Conservation (phyloP, 140 eudicot genomes). For the Ambrosia hybrid region DNA sequence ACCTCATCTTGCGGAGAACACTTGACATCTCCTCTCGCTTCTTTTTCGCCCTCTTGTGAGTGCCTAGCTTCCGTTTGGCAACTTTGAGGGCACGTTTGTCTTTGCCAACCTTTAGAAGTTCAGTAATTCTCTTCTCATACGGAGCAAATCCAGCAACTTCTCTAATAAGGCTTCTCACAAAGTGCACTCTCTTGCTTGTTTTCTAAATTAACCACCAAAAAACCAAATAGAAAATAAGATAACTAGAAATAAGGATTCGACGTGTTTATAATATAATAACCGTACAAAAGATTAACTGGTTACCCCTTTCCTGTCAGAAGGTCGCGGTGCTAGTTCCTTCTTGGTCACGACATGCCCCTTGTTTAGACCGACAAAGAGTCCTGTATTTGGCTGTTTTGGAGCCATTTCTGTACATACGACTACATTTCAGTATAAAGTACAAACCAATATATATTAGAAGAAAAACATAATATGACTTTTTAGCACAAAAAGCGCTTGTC, state of each 20-base stretch:
- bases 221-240: background rate
- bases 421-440: background rate
- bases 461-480: too few relatives aligned
- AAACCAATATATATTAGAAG: background rate
- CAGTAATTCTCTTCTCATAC: slow-evolving; percentile 29
- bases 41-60: slow-evolving; percentile 29
- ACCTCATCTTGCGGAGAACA: slow-evolving; percentile 24
- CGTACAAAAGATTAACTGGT: background rate
- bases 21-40: slow-evolving; percentile 31
- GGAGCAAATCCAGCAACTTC: slow-evolving; percentile 32
- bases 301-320: slow-evolving; percentile 31
- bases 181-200: slow-evolving; percentile 24
- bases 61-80: slow-evolving; percentile 27
- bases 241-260: background rate
- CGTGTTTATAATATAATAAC: background rate
- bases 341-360: slow-evolving; percentile 29
- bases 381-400: slow-evolving; percentile 23
- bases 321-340: slow-evolving; percentile 29
- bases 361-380: slow-evolving; percentile 27
- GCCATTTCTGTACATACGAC: background rate
- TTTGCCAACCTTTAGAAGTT: slow-evolving; percentile 26
- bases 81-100: slow-evolving; percentile 30
- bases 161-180: slow-evolving; percentile 27
- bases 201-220: slow-evolving; percentile 10
- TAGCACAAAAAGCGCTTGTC: too few relatives aligned